A percentile compares a stretch with the other conserved stretches of the same genome.
phyloP scores from a whole-genome alignment of 768 basidiomycete species.

The Gymnopilus junonius region DNA sequence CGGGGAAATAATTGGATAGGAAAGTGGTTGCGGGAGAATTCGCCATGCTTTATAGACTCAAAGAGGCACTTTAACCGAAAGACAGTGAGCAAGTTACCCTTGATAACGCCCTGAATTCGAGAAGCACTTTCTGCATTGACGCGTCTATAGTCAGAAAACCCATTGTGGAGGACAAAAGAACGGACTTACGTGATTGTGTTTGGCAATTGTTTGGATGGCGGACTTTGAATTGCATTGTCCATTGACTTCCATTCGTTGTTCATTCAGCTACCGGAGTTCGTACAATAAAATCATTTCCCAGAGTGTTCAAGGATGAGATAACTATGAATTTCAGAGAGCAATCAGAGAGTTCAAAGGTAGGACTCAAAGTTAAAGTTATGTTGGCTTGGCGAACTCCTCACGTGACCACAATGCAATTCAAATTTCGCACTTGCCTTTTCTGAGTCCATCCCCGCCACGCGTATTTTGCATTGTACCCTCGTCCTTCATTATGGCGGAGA shows the following conservation, averaged over 20 bases:
- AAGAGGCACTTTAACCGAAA: conserved; percentile 22
- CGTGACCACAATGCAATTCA: conserved; percentile 9
- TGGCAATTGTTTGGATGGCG: conserved; percentile 1
- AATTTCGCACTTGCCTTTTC: not conserved
- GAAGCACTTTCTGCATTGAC: not conserved
- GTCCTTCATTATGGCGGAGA: conserved; percentile 36
- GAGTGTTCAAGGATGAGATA: not conserved
- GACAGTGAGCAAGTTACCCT: conserved; percentile 13
- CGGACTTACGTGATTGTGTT: not conserved
- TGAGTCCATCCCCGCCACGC: not conserved
- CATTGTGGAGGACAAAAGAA: conserved; percentile 23
- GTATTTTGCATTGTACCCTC: not conserved
- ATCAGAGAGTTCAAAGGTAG: no score
- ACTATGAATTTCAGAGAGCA: not conserved
- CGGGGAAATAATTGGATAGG: conserved; percentile 17
- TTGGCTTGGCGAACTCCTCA: not conserved
- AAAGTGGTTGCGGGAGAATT: not conserved
- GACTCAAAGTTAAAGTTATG: not conserved
- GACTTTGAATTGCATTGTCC: conserved; percentile 21
- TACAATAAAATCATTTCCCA: conserved; percentile 5
- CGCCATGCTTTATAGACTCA: conserved; percentile 34
- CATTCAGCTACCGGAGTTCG: not conserved
- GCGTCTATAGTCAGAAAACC: conserved; percentile 1
- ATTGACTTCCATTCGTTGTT: not conserved
- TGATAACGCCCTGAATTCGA: not conserved